These are phyloP conservation scores for Mucor lusitanicus DNA, from an alignment of 371 early-diverging fungal species.

Conservation along the genomic window DNA sequence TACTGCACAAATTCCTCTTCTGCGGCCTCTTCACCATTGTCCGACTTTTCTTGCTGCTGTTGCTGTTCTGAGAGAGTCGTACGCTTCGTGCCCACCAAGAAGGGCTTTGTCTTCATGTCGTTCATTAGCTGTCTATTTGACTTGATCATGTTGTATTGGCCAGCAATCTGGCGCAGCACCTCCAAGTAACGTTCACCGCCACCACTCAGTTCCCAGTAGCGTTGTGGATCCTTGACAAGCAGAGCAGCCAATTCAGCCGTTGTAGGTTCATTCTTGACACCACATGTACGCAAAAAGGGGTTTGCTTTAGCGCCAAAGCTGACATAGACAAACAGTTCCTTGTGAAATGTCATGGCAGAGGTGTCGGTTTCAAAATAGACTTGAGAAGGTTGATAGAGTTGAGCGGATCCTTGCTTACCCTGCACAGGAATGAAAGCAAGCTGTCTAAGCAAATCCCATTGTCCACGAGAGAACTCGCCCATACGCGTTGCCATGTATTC, in stretches of 20 bases:
- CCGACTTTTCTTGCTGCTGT: background rate
- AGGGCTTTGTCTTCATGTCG: constrained; percentile 63
- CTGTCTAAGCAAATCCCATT: constrained; percentile 57
- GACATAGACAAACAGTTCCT: constrained; percentile 66
- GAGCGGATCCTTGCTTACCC: background rate
- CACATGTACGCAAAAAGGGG: constrained; percentile 80
- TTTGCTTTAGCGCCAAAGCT: constrained; percentile 79
- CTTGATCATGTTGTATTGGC: constrained; percentile 58
- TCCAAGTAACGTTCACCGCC: constrained; percentile 75
- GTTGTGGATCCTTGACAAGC: constrained; percentile 68
- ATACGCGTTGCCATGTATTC: constrained; percentile 73
- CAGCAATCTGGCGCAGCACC: constrained; percentile 76
- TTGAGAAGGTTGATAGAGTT: constrained; percentile 46
- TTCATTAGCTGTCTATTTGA: constrained; percentile 46
- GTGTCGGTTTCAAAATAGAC: constrained; percentile 68
- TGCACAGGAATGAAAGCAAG: constrained; percentile 70
- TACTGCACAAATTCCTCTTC: constrained; percentile 58
- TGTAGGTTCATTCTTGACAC: constrained; percentile 85
- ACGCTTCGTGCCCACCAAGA: constrained; percentile 58
- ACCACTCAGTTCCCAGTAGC: constrained; percentile 68
- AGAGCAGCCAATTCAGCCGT: constrained; percentile 74
- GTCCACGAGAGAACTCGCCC: constrained; percentile 47
- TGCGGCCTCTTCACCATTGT: constrained; percentile 19
- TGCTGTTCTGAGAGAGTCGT: constrained; percentile 18
- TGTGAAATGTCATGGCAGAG: constrained; percentile 38